These are phyloP conservation scores for Aspergillus pseudoterreus DNA, from an alignment of 2,329 filamentous ascomycete genomes.

Conservation along the genomic window DNA sequence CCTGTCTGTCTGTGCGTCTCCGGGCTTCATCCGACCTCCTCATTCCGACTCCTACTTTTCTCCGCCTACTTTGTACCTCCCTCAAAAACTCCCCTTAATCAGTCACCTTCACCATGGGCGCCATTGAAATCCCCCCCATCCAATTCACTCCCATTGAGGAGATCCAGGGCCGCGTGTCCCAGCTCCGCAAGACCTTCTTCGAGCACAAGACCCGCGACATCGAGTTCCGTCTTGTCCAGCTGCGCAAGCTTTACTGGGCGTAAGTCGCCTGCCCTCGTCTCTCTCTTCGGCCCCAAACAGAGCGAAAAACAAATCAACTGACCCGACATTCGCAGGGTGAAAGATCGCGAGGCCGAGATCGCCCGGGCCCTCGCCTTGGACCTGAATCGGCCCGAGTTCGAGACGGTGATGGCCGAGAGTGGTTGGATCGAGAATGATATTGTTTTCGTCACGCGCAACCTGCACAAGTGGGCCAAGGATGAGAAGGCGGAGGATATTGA, in stretches of 20 bases:
- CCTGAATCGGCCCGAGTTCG: conserved; percentile 71
- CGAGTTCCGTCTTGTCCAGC: conserved; percentile 76
- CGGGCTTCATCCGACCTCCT: background rate
- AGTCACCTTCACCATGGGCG: conserved; percentile 25
- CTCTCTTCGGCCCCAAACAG: background rate
- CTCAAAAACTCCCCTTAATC: background rate
- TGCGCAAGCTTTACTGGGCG: conserved; percentile 94
- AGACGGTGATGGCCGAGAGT: conserved; percentile 71
- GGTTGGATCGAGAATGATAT: conserved; percentile 78
- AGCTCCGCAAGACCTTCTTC: conserved; percentile 65
- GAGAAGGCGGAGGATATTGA: conserved; percentile 70
- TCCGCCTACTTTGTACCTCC: background rate
- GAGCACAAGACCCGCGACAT: conserved; percentile 78
- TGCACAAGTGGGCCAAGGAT: conserved; percentile 79
- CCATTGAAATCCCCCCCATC: conserved; percentile 43
- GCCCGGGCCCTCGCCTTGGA: conserved; percentile 73
- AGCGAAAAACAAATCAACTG: conserved; percentile 10
- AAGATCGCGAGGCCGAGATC: conserved; percentile 71
- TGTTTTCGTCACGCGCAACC: conserved; percentile 70
- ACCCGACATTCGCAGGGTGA: conserved; percentile 46
- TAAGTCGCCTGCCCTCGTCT: conserved; percentile 25
- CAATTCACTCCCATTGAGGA: conserved; percentile 62
- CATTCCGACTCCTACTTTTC: background rate
- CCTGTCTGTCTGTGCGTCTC: background rate
- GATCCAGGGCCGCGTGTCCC: conserved; percentile 60